phyloP scores from a whole-genome alignment of 164 flowering plant species.

The Aristolochia contorta region DNA sequence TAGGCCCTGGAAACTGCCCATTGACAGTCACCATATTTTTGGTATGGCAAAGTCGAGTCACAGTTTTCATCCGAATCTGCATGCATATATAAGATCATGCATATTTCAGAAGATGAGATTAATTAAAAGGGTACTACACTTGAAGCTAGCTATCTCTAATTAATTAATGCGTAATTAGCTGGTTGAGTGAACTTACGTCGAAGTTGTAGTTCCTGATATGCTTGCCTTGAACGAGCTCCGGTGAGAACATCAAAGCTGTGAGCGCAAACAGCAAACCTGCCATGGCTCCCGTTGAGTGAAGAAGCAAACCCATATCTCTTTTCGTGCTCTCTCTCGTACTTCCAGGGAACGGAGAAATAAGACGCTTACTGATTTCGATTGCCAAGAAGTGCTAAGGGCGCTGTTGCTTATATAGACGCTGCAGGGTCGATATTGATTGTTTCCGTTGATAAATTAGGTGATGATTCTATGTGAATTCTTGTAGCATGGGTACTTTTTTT shows the following conservation, averaged over 20 bases:
- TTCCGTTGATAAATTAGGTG: constrained; percentile 11
- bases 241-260: not conserved
- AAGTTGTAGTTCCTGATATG: constrained; percentile 35
- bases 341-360: not conserved
- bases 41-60: constrained; percentile 32
- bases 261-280: constrained; percentile 1
- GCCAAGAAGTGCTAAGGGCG: not conserved
- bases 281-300: constrained; percentile 1
- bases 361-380: too few relatives aligned
- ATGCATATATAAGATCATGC: constrained; percentile 6
- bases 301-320: constrained; percentile 3
- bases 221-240: not conserved
- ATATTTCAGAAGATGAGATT: not conserved
- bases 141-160: not conserved
- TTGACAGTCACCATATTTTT: constrained; percentile 32
- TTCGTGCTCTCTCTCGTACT: not conserved
- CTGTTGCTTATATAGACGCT: constrained; percentile 2
- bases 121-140: not conserved
- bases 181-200: constrained; percentile 14
- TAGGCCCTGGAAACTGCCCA: constrained; percentile 43
- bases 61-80: constrained; percentile 26
- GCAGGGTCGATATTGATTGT: too few relatives aligned
- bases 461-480: too few relatives aligned
- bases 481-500: not conserved
- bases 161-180: not conserved